These are phyloP conservation scores for Mycena citricolor DNA, from an alignment of 1,284 basidiomycete genomes.

Conservation along the genomic window DNA sequence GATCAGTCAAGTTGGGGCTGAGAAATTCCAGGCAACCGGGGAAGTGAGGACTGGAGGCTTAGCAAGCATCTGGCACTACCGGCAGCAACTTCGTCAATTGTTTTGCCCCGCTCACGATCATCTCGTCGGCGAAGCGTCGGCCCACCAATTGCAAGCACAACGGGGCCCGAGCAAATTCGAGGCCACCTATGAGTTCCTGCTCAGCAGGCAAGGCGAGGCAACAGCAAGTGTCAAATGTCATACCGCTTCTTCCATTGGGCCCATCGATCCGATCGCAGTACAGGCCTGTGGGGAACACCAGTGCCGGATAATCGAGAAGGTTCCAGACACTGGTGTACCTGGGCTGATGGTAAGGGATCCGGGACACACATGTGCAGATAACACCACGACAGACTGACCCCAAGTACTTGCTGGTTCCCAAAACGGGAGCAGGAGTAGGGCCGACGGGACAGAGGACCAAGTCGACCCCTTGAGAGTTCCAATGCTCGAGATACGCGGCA, in stretches of 20 bases:
- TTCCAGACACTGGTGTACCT: slow-evolving; percentile 25
- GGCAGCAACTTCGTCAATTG: slow-evolving; percentile 15
- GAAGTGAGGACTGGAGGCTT: too few species aligned
- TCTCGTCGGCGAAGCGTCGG: slow-evolving; percentile 17
- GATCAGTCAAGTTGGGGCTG: too few species aligned
- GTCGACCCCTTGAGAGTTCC: slow-evolving; percentile 30
- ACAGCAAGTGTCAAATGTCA: background rate
- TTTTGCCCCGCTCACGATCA: slow-evolving; percentile 11
- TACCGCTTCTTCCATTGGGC: slow-evolving; percentile 1
- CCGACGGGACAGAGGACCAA: slow-evolving; percentile 32
- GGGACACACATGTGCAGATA: background rate
- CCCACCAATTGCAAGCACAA: slow-evolving; percentile 20
- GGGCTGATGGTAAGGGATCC: background rate
- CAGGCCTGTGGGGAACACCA: slow-evolving; percentile 22
- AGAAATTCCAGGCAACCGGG: too few species aligned
- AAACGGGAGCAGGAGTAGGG: slow-evolving; percentile 26
- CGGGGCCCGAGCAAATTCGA: too few species aligned
- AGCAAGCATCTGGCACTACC: too few species aligned
- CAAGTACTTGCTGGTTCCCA: slow-evolving; percentile 34
- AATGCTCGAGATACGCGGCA: slow-evolving; percentile 30
- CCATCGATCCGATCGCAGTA: slow-evolving; percentile 10
- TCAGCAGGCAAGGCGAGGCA: slow-evolving; percentile 1
- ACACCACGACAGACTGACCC: slow-evolving; percentile 23
- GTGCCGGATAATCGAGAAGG: slow-evolving; percentile 22
- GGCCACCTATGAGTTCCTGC: slow-evolving; percentile 10